These are phyloP conservation scores for Penstemon newberryi DNA, from an alignment of 257 asterid genomes.

Conservation along the genomic window DNA sequence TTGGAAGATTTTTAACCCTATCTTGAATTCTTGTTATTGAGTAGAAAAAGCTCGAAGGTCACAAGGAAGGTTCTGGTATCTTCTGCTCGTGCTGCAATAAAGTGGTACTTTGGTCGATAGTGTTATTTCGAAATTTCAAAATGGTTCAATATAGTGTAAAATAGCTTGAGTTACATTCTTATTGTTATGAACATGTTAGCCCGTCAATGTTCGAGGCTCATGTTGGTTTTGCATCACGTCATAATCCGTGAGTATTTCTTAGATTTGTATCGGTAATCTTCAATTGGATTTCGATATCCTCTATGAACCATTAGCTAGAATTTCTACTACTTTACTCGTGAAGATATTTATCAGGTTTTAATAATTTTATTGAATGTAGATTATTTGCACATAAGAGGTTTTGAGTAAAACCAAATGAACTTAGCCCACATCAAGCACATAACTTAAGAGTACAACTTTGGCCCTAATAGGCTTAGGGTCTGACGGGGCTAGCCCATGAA, in stretches of 20 bases:
- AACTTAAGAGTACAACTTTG: not conserved
- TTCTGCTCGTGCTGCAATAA: slow-evolving; percentile 64
- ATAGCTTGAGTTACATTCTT: slow-evolving; percentile 1
- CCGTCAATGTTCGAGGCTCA: slow-evolving; percentile 89
- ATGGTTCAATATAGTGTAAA: not conserved
- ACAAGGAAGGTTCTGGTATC: slow-evolving; percentile 66
- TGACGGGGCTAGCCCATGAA: not conserved
- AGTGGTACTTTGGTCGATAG: slow-evolving; percentile 50
- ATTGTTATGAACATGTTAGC: slow-evolving; percentile 60
- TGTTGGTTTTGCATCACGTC: slow-evolving; percentile 88
- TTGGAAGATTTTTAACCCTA: not conserved
- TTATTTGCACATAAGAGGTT: no score
- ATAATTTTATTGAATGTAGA: not conserved
- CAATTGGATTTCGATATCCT: not conserved
- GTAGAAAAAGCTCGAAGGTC: slow-evolving; percentile 67
- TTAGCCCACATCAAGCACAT: not conserved
- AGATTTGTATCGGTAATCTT: not conserved
- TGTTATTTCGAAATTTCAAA: not conserved
- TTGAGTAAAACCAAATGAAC: not conserved
- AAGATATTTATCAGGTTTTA: not conserved
- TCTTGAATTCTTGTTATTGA: slow-evolving; percentile 31
- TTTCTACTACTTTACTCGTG: not conserved
- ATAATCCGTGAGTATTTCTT: slow-evolving; percentile 79
- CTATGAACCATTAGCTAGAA: not conserved
- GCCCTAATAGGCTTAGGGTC: not conserved